Percentiles rank a stretch among this genome's conserved stretches.
These are phyloP conservation scores for Neurospora intermedia DNA, from an alignment of 495 filamentous ascomycete genomes.

Conservation along the genomic window DNA sequence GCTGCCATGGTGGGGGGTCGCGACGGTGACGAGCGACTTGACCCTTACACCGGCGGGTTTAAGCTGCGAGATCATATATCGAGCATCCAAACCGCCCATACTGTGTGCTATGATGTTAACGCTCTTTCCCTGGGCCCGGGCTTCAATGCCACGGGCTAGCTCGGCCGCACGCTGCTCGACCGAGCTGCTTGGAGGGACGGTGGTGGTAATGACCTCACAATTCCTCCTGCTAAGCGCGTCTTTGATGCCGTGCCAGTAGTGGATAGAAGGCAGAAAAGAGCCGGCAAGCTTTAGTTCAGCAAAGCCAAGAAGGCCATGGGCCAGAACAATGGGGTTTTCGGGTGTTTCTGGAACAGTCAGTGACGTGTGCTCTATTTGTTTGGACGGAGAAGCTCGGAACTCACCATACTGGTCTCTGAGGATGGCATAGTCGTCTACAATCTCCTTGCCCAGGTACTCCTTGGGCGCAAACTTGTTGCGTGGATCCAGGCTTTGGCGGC, in stretches of 20 bases:
- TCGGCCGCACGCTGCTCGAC: slow-evolving; percentile 68
- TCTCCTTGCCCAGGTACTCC: slow-evolving; percentile 53
- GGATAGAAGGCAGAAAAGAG: slow-evolving; percentile 58
- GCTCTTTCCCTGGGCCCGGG: slow-evolving; percentile 55
- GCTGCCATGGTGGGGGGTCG: slow-evolving; percentile 76
- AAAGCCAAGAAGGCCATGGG: slow-evolving; percentile 88
- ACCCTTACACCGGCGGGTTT: slow-evolving; percentile 57
- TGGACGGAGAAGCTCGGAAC: background rate
- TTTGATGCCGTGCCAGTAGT: slow-evolving; percentile 88
- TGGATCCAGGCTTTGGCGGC: background rate
- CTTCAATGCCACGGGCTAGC: slow-evolving; percentile 52
- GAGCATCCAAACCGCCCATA: slow-evolving; percentile 70
- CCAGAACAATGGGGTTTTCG: slow-evolving; percentile 67
- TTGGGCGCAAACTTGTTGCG: slow-evolving; percentile 29
- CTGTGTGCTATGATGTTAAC: slow-evolving; percentile 85
- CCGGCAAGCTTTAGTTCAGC: slow-evolving; percentile 69
- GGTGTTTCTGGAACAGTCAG: slow-evolving; percentile 37
- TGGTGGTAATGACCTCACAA: slow-evolving; percentile 68
- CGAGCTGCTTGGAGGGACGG: slow-evolving; percentile 66
- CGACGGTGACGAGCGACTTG: slow-evolving; percentile 73
- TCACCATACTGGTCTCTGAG: slow-evolving; percentile 62
- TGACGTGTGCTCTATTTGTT: slow-evolving; percentile 1
- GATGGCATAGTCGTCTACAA: slow-evolving; percentile 66
- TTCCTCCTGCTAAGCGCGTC: slow-evolving; percentile 63
- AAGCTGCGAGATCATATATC: slow-evolving; percentile 83